These are phyloP conservation scores for Mycena leptocephala DNA, from an alignment of 768 basidiomycete genomes.

Conservation along the genomic window DNA sequence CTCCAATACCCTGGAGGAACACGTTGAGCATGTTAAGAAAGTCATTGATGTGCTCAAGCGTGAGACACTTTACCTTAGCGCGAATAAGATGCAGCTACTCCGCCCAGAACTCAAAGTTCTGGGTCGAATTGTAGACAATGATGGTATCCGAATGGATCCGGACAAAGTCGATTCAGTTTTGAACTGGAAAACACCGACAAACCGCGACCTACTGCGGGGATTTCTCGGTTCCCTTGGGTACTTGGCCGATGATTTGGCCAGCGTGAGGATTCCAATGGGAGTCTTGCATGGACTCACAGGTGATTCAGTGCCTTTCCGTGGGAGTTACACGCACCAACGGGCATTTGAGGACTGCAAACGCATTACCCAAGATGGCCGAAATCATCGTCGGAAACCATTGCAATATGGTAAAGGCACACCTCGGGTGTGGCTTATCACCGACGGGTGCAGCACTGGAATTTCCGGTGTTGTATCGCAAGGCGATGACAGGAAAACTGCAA, in stretches of 20 bases:
- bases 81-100: slow-evolving; percentile 51
- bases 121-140: slow-evolving; percentile 51
- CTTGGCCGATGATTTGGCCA: slow-evolving; percentile 51
- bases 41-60: slow-evolving; percentile 49
- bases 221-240: slow-evolving; percentile 50
- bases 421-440: slow-evolving; percentile 4
- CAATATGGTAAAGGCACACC: slow-evolving; percentile 20
- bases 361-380: slow-evolving; percentile 28
- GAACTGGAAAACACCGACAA: slow-evolving; percentile 51
- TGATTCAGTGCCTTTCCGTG: slow-evolving; percentile 3
- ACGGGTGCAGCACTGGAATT: slow-evolving; percentile 12
- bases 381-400: slow-evolving; percentile 43
- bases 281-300: slow-evolving; percentile 39
- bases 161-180: slow-evolving; percentile 56
- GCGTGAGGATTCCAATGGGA: slow-evolving; percentile 57
- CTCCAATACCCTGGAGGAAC: slow-evolving; percentile 54
- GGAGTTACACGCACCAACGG: slow-evolving; percentile 1
- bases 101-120: slow-evolving; percentile 46
- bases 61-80: slow-evolving; percentile 54
- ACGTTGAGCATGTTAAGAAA: slow-evolving; percentile 46
- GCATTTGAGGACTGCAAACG: slow-evolving; percentile 49
- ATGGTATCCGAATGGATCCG: slow-evolving; percentile 60
- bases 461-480: slow-evolving; percentile 10
- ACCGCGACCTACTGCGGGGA: slow-evolving; percentile 31
- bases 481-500: slow-evolving; percentile 3